phyloP scores from a whole-genome alignment of 2,329 filamentous ascomycete species.

The Epichloe elymi region DNA sequence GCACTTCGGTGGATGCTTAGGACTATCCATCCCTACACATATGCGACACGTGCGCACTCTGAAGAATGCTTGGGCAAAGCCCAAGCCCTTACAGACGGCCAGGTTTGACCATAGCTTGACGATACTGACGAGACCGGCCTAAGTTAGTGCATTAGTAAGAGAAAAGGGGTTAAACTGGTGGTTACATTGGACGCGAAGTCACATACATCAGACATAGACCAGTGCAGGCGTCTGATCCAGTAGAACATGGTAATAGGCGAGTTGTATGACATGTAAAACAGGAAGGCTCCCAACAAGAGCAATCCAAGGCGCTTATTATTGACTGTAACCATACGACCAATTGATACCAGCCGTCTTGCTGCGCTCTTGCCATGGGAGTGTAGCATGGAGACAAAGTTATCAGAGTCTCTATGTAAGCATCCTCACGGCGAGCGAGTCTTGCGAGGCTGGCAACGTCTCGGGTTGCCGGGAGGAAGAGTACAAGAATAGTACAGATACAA shows the following conservation, averaged over 20 bases:
- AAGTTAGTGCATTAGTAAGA: not conserved
- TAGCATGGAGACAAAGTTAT: not conserved
- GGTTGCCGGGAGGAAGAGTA: conserved; percentile 3
- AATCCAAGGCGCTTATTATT: conserved; percentile 1
- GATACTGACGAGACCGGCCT: not conserved
- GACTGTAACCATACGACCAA: not conserved
- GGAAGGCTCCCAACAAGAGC: not conserved
- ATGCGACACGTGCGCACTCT: too few relatives aligned
- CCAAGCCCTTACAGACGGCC: too few relatives aligned
- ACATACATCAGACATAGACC: not conserved
- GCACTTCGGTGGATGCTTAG: too few relatives aligned
- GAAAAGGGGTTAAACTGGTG: not conserved
- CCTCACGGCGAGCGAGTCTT: not conserved
- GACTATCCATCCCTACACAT: too few relatives aligned
- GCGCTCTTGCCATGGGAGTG: not conserved
- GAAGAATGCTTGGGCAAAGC: too few relatives aligned
- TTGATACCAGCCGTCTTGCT: not conserved
- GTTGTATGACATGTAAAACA: not conserved
- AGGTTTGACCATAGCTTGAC: not conserved
- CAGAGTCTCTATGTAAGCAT: not conserved
- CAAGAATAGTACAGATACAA: not conserved
- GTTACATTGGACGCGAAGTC: too few relatives aligned
- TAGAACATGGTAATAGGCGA: not conserved
- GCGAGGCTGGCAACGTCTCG: conserved; percentile 1
- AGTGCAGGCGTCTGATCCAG: not conserved